phyloP scores from a whole-genome alignment of 495 filamentous ascomycete genomes.

The Neurospora sp. region DNA sequence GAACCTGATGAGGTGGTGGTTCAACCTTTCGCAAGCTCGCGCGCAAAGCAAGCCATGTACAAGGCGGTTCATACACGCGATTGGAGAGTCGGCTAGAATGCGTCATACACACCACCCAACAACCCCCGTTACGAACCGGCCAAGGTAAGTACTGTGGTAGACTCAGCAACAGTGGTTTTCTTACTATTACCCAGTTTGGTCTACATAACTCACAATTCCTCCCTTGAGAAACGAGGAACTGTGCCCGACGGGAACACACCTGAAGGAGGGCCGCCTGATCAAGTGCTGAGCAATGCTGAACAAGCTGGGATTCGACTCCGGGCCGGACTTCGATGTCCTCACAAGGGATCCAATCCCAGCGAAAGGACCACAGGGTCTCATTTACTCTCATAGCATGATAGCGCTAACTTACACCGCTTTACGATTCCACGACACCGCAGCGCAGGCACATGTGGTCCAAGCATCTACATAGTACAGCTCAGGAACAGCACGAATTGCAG shows the following conservation, averaged over 20 bases:
- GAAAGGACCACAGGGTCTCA: not conserved
- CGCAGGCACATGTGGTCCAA: not conserved
- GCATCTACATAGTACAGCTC: not conserved
- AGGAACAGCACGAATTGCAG: not conserved
- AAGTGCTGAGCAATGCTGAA: not conserved
- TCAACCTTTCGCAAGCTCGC: not conserved
- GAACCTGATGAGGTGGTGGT: not conserved
- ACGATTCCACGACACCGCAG: not conserved
- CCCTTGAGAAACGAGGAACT: not conserved
- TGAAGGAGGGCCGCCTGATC: not conserved
- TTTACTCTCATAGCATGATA: too few species aligned
- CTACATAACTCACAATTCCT: not conserved
- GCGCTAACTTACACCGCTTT: not conserved
- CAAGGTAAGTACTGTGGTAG: not conserved
- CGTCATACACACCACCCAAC: not conserved
- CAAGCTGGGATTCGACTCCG: not conserved
- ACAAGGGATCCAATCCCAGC: not conserved
- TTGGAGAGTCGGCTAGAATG: not conserved
- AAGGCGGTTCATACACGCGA: not conserved
- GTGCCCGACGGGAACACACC: not conserved
- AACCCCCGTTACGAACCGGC: not conserved
- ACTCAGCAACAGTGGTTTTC: not conserved
- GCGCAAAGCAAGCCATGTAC: not conserved
- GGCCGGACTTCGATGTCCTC: not conserved
- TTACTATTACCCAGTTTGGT: not conserved